Evolutionary conservation across 2,329 filamentous ascomycete species (phyloP).

Genomic region (Aspergillus ochraceoroseus): DNA sequence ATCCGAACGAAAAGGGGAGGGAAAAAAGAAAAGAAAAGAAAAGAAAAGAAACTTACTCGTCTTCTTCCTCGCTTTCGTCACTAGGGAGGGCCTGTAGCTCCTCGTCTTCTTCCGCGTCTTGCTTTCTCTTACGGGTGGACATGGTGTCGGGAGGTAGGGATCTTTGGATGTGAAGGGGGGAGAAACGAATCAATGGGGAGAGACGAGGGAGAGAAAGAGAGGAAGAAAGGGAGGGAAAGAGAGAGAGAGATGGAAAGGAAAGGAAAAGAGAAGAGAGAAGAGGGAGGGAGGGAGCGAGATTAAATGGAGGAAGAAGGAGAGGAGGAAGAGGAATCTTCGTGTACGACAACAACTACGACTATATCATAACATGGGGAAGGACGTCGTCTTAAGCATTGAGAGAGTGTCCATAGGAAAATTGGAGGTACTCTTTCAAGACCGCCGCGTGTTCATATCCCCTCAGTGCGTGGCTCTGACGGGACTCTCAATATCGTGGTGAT

Average conservation of each 20-base stretch:
- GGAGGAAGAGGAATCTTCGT: slow-evolving; percentile 13
- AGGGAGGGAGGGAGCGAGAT: slow-evolving; percentile 18
- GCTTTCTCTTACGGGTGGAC: slow-evolving; percentile 49
- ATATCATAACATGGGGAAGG: slow-evolving; percentile 5
- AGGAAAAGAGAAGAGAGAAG: slow-evolving; percentile 37
- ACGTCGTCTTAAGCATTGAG: too few species aligned
- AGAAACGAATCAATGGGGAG: slow-evolving; percentile 1
- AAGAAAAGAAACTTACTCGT: slow-evolving; percentile 41
- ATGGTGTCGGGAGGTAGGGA: slow-evolving; percentile 27
- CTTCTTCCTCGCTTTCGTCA: slow-evolving; percentile 49
- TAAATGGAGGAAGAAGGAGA: slow-evolving; percentile 23
- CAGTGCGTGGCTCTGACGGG: too few species aligned
- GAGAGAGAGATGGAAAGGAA: slow-evolving; percentile 33
- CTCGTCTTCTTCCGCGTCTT: slow-evolving; percentile 46
- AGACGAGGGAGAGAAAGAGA: slow-evolving; percentile 7
- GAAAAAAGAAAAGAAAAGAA: not conserved
- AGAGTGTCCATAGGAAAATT: too few species aligned
- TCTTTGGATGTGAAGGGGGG: slow-evolving; percentile 5
- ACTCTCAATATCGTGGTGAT: too few species aligned
- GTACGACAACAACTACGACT: slow-evolving; percentile 25
- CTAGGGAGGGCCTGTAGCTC: slow-evolving; percentile 48
- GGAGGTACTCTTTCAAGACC: too few species aligned
- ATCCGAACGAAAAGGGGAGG: not conserved
- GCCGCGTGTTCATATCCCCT: too few species aligned
- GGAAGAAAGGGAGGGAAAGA: slow-evolving; percentile 31